Evolutionary conservation across 257 asterid species (phyloP), one percentile per base, ranked within the genome.

Genomic region (Eustoma russellianum): DNA sequence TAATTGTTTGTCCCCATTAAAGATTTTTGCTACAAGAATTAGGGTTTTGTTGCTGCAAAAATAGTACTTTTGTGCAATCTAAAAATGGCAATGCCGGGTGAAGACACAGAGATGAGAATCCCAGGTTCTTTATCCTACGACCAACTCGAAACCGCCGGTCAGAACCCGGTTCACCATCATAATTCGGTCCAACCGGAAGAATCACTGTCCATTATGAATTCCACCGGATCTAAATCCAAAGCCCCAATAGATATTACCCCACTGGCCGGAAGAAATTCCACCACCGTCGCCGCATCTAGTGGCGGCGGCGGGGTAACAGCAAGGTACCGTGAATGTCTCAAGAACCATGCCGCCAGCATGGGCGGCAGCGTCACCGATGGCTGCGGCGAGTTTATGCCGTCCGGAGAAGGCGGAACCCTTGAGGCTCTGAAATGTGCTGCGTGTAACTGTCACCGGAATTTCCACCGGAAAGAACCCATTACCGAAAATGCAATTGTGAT

Each of bases 321-420:
- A 33, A 73, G 60, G 64, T 90, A 90, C 82, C 81, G 85, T 2
- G 96, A 86, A 53, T 90, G 98, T 59, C 65, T 78, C 13, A 90
- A 86, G 74, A 90, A 90, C 67, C 98, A 90, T 64, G 98, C 98
- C n/a, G 98, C 96, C 40, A 78, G 49, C 55, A 72, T 79, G 35
- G 98, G 98, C 46, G 96, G 96, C 13, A 80, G 70, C 66, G 94
- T 86, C 58, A 91, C 92, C 16, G 98, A 91, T 52, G 98, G 98
- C 6, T 91, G 98, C 77, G 94, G 97, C 5, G 97, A 90, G 53
- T 90, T 90, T 66, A 90, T 90, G 97, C 97, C 96, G 2, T 57
- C 78, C 66, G 98, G 98, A 5, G 89, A 70, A 6, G 89, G 83
- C 1, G 98, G 96, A 0, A 86, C 95, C 5, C 77, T 90, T 0